Base-by-base conservation (phyloP, 305 asterid species). In the Withania somnifera region DNA sequence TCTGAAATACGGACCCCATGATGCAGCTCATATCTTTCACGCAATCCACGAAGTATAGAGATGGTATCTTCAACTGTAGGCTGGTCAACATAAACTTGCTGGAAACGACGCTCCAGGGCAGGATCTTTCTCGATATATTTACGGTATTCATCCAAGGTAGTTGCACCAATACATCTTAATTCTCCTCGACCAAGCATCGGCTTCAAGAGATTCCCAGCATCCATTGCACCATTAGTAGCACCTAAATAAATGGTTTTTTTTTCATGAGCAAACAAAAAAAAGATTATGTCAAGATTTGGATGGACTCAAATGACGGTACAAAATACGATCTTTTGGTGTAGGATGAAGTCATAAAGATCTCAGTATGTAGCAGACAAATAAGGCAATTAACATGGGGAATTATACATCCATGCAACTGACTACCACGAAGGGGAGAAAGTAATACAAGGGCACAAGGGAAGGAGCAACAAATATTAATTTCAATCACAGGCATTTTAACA, bases 101-200 rank as follows among this genome's bases (percentile, higher is more conserved):
- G 99, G 87, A 97, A 97, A 56, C 98, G 89, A 26, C 97, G 93
- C 84, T 95, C 98, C 75, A 97, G 67, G 63, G 98, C 98, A 7
- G 98, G 97, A 87, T 94, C 99, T 82, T 97, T 97, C 86, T 96
- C 98, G n/a, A 94, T 92, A 86, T 96, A 93, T 83, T 94, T 92
- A 64, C 97, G 94, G 68, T 91, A 94, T 87, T 97, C 99, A 66
- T 97, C 95, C 87, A 95, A 88, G 54, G 99, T 97, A 58, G 98
- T 94, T 42, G 99, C 98, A 82, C 98, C 98, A 71, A 97, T 97
- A 89, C 97, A 94, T 73, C 99, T 91, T 14, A 96, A 91, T 88
- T 96, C 98, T 53, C 98, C 99, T 64, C 98, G 96, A 78, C 99
- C 99, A 84, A 97, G 98, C 99, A 94, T 94, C 61, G 99, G 99